These are phyloP conservation scores for Gracilaria caudata DNA, from an alignment of 23 red algal species.

Conservation along the genomic window DNA sequence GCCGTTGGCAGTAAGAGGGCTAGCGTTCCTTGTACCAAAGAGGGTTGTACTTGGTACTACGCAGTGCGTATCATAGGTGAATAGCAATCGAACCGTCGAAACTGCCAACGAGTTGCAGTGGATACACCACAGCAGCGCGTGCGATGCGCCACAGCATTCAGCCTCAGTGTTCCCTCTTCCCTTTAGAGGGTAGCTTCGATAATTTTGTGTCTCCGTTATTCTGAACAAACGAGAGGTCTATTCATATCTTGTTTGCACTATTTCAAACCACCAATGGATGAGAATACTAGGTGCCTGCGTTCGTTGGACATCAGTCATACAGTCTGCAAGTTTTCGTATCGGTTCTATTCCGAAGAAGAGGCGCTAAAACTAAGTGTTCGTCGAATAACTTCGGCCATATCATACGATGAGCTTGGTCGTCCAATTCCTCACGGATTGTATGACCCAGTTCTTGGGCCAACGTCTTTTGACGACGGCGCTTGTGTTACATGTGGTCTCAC, in stretches of 20 bases:
- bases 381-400: slow-evolving; percentile 53
- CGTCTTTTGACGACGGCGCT: slow-evolving; percentile 41
- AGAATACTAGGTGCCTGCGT: slow-evolving; percentile 51
- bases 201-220: background rate
- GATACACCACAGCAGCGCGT: background rate
- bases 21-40: too few species aligned
- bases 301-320: slow-evolving; percentile 51
- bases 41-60: too few species aligned
- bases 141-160: background rate
- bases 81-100: too few species aligned
- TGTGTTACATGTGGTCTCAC: slow-evolving; percentile 89
- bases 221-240: background rate
- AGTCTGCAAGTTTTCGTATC: slow-evolving; percentile 57
- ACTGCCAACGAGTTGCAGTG: background rate
- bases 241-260: background rate
- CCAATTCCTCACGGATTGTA: slow-evolving; percentile 84
- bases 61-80: too few species aligned
- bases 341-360: slow-evolving; percentile 65
- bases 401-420: slow-evolving; percentile 89
- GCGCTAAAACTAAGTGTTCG: slow-evolving; percentile 54
- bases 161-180: background rate
- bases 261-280: slow-evolving; percentile 51
- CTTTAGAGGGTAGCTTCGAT: background rate
- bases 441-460: slow-evolving; percentile 85
- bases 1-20: too few species aligned